Percentiles rank a stretch among this genome's conserved stretches.
phyloP scores from a whole-genome alignment of 1,284 basidiomycete genomes.

The Albatrellus sp. region DNA sequence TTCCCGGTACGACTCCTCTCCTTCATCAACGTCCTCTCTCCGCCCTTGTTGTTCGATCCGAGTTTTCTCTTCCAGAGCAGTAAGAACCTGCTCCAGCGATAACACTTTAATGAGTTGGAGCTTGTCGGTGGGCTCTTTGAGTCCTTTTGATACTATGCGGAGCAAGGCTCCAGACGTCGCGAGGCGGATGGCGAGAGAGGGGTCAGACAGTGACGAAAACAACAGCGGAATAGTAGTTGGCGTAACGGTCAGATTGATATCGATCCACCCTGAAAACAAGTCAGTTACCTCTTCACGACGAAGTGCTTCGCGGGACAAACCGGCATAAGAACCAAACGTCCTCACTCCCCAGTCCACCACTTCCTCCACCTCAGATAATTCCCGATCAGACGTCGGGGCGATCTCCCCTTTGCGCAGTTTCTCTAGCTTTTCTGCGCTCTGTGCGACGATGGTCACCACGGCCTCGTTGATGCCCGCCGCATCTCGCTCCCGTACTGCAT shows the following conservation, averaged over 20 bases:
- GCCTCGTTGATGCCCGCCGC: constrained; percentile 82
- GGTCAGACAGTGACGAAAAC: constrained; percentile 77
- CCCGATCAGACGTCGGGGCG: constrained; percentile 28
- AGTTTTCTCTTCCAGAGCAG: constrained; percentile 70
- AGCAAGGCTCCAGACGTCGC: constrained; percentile 74
- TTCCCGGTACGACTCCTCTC: constrained; percentile 80
- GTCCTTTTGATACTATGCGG: constrained; percentile 82
- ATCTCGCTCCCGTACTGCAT: constrained; percentile 84
- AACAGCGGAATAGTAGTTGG: constrained; percentile 80
- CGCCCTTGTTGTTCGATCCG: constrained; percentile 54
- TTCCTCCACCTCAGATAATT: constrained; percentile 57
- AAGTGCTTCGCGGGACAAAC: constrained; percentile 31
- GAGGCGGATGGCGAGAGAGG: constrained; percentile 68
- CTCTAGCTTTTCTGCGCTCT: constrained; percentile 53
- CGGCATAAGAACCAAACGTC: constrained; percentile 89
- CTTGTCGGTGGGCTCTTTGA: constrained; percentile 89
- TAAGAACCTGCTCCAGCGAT: constrained; percentile 71
- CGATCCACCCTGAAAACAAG: constrained; percentile 76
- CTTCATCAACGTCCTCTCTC: constrained; percentile 59
- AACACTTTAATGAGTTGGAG: constrained; percentile 85
- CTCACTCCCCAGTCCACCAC: constrained; percentile 82
- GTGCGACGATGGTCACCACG: constrained; percentile 73
- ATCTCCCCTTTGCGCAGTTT: constrained; percentile 37
- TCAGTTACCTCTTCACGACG: neutral
- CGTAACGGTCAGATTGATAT: constrained; percentile 92